Conservation (phyloP, 1,284 basidiomycete genomes). For the Phylloporus sp. region DNA sequence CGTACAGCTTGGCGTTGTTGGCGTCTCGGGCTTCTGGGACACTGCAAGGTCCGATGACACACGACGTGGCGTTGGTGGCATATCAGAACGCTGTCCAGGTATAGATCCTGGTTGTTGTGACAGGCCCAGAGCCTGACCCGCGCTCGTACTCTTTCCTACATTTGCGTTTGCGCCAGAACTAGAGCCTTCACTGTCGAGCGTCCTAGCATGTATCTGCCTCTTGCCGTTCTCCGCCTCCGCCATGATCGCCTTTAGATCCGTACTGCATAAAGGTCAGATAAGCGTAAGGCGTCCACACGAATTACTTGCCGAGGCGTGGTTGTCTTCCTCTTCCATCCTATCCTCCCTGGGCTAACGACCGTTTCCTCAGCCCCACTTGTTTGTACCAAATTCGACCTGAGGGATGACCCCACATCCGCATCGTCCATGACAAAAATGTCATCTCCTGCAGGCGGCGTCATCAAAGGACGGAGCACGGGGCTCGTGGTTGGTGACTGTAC, state of each 20-base stretch:
- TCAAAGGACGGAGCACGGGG: constrained; percentile 22
- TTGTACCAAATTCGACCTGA: background rate
- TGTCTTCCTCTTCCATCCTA: constrained; percentile 50
- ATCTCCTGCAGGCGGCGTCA: constrained; percentile 33
- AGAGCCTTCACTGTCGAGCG: background rate
- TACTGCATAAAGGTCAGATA: constrained; percentile 42
- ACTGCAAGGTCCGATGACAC: constrained; percentile 9
- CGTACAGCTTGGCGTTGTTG: constrained; percentile 1
- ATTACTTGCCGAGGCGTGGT: constrained; percentile 45
- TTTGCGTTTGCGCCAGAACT: background rate
- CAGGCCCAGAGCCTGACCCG: background rate
- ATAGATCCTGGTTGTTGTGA: constrained; percentile 3
- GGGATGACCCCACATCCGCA: constrained; percentile 12
- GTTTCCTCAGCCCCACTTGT: constrained; percentile 6
- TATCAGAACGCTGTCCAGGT: constrained; percentile 6
- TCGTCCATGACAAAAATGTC: constrained; percentile 54
- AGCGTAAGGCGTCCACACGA: background rate
- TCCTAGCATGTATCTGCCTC: constrained; percentile 9
- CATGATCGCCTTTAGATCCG: constrained; percentile 88
- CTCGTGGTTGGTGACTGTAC: constrained; percentile 14
- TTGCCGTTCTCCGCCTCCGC: constrained; percentile 64
- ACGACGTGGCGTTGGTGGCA: constrained; percentile 6
- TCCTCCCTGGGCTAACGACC: constrained; percentile 5
- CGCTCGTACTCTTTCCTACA: background rate
- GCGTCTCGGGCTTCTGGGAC: constrained; percentile 3